These are phyloP conservation scores for Begonia masoniana DNA, from an alignment of 306 rosid species.

Conservation along the genomic window DNA sequence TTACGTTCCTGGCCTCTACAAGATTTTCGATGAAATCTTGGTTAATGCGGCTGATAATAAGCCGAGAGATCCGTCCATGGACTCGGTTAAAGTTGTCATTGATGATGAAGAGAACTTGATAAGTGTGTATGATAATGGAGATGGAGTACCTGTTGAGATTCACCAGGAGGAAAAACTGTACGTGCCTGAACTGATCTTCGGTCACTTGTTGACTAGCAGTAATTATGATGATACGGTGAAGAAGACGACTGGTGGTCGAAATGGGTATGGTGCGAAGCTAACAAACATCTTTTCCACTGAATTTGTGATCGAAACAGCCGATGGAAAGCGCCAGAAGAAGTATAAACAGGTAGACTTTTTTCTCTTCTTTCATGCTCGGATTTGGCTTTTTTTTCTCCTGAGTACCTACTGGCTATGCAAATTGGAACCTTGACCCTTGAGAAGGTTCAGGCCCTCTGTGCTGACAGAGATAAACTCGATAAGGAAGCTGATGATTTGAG, in stretches of 20 bases:
- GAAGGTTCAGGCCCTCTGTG: slow-evolving; percentile 55
- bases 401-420: slow-evolving; percentile 59
- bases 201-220: slow-evolving; percentile 78
- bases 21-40: slow-evolving; percentile 89
- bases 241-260: slow-evolving; percentile 93
- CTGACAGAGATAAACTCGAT: slow-evolving; percentile 44
- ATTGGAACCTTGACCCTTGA: slow-evolving; percentile 76
- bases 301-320: slow-evolving; percentile 84
- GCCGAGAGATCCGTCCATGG: slow-evolving; percentile 78
- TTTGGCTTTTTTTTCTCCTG: slow-evolving; percentile 4
- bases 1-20: slow-evolving; percentile 87
- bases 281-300: slow-evolving; percentile 84
- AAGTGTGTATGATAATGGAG: slow-evolving; percentile 62
- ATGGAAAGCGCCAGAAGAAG: slow-evolving; percentile 68
- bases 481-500: slow-evolving; percentile 46
- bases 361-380: neutral
- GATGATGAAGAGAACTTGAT: slow-evolving; percentile 43
- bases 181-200: slow-evolving; percentile 88
- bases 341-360: slow-evolving; percentile 58
- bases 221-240: slow-evolving; percentile 68
- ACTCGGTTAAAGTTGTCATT: slow-evolving; percentile 46
- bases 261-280: slow-evolving; percentile 92
- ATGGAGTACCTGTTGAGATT: slow-evolving; percentile 83
- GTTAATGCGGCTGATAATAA: slow-evolving; percentile 95
- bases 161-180: slow-evolving; percentile 92